Base-by-base conservation (phyloP, 73 alveolate genomes). In the Breviolum minutum region DNA sequence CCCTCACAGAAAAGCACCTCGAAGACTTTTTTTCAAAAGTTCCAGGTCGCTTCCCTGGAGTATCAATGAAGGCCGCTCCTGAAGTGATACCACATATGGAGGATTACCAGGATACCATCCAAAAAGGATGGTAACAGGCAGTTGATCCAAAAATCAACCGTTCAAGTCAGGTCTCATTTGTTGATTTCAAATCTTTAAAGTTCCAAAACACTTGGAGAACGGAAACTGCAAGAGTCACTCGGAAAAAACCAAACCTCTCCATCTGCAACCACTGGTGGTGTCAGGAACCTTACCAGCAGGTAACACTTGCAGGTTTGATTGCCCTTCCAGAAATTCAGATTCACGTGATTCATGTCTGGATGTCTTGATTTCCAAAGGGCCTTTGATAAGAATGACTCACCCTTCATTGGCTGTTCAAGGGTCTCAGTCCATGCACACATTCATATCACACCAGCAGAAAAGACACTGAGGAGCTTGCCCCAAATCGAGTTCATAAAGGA, bases 41-140 rank as follows among this genome's bases (percentile, higher is more conserved):
- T 86, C 94, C 92, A 83, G 60, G 80, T 86, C 94, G 63, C 81
- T 86, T 8, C 94, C 94, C 70, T 86, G 80, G 10, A 86, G 94
- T 5, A 63, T 24, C 80, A 86, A 64, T 79, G 69, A 63, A 11
- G 79, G 80, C 80, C 94, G 77, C 80, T 83, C 92, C 92, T 83
- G 64, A 22, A 32, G 54, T 40, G 54, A 40, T 40, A 40, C 54
- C 54, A 40, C 54, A 40, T 40, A 40, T 40, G 54, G 54, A 40
- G 54, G 54, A 3, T 40, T 40, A 40, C 54, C 54, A 40, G 54
- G 54, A 73, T 29, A 8, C 87, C 87, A 79, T 79, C 54, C 8
- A 11, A 79, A 79, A 79, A 19, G 6, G 0, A 9, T n/a, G n/a
- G 54, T 13, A 19, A 9, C 54, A 22, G 12, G 12, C 82, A 29